phyloP scores from a whole-genome alignment of 495 filamentous ascomycete species.

The Neohortaea acidophila region DNA sequence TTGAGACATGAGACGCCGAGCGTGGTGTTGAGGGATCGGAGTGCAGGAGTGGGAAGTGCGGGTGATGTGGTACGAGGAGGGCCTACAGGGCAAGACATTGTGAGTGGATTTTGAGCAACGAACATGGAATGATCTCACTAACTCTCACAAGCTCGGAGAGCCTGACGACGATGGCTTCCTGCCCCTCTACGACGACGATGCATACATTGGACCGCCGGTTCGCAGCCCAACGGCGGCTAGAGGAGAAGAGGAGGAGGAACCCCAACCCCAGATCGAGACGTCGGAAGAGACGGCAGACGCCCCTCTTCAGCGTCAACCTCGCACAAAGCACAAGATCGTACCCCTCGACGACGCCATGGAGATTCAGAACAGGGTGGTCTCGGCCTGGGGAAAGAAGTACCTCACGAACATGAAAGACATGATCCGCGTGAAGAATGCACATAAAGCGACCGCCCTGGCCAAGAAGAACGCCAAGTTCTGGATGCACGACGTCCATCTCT shows the following conservation, averaged over 20 bases:
- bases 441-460: constrained; percentile 16
- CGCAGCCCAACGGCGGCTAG: too few species aligned
- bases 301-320: constrained; percentile 9
- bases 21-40: too few species aligned
- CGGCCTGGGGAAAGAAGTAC: constrained; percentile 25
- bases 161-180: constrained; percentile 13
- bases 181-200: constrained; percentile 11
- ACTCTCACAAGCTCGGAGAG: constrained; percentile 5
- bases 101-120: too few species aligned
- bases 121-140: too few species aligned
- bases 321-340: constrained; percentile 15
- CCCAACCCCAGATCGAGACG: constrained; percentile 10
- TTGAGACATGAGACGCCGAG: too few species aligned
- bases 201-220: too few species aligned
- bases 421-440: constrained; percentile 11
- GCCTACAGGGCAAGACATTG: too few species aligned
- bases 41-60: too few species aligned
- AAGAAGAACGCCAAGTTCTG: constrained; percentile 29
- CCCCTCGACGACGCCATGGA: constrained; percentile 20
- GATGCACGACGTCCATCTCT: constrained; percentile 15
- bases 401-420: constrained; percentile 24
- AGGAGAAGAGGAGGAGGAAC: not conserved
- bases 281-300: constrained; percentile 14
- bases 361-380: constrained; percentile 25
- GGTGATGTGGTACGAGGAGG: too few species aligned